phyloP scores from a whole-genome alignment of 805 yeast species.

The Starmerella sp. region DNA sequence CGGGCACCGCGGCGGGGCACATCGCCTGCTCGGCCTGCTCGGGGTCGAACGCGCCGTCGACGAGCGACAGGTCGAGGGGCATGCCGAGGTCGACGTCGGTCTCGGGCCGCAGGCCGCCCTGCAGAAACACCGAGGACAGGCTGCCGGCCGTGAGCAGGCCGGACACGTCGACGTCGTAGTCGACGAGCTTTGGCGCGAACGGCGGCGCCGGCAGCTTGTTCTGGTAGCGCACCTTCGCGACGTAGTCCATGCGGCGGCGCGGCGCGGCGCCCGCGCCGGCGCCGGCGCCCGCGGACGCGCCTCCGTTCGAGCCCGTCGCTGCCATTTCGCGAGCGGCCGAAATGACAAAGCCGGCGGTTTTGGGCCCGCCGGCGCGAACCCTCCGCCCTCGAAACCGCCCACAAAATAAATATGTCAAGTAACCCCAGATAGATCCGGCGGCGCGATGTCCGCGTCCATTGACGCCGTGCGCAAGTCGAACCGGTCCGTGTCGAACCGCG shows the following conservation, averaged over 20 bases:
- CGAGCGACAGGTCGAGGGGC: conserved; percentile 57
- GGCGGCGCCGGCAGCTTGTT: conserved; percentile 91
- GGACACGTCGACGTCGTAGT: conserved; percentile 39
- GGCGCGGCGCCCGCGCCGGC: not conserved
- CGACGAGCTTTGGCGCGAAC: conserved; percentile 73
- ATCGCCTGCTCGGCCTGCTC: conserved; percentile 37
- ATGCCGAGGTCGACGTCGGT: conserved; percentile 53
- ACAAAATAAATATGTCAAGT: no score
- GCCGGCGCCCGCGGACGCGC: conserved; percentile 1
- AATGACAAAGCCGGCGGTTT: not conserved
- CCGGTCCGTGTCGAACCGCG: conserved; percentile 33
- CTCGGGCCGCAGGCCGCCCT: conserved; percentile 38
- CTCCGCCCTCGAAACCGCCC: not conserved
- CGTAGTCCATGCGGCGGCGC: conserved; percentile 27
- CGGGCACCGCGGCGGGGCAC: conserved; percentile 28
- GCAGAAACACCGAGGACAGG: conserved; percentile 39
- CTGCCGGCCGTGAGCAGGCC: conserved; percentile 42
- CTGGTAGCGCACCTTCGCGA: conserved; percentile 67
- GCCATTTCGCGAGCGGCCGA: not conserved
- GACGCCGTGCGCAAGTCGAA: conserved; percentile 34
- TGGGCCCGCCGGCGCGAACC: not conserved
- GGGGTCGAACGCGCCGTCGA: conserved; percentile 54
- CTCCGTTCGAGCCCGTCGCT: conserved; percentile 1
- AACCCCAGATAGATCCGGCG: no score
- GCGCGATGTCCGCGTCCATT: conserved; percentile 5